Percentiles rank a stretch among this genome's conserved stretches.
Conservation (phyloP, 768 basidiomycete species). For the Agaricus subrufescens region DNA sequence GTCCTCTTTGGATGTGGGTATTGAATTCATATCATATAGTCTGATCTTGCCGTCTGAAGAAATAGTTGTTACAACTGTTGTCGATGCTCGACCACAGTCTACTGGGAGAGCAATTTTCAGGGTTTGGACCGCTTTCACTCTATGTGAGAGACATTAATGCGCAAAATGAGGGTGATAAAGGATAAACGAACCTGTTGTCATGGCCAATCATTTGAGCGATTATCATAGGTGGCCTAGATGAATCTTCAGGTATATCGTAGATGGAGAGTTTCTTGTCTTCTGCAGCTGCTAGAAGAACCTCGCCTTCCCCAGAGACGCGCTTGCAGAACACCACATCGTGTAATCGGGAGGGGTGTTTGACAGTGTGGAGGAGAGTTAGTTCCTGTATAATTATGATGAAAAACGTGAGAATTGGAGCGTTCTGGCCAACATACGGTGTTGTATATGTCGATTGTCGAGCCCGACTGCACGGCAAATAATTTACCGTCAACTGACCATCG, state of each 20-base stretch:
- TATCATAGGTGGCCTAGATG: slow-evolving; percentile 44
- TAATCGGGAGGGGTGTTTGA: slow-evolving; percentile 76
- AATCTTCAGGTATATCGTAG: slow-evolving; percentile 55
- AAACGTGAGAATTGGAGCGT: neutral
- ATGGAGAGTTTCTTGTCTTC: slow-evolving; percentile 88
- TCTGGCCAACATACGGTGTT: slow-evolving; percentile 50
- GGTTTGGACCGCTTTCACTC: slow-evolving; percentile 78
- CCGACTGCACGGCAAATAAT: slow-evolving; percentile 75
- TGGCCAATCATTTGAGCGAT: slow-evolving; percentile 78
- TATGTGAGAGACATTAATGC: slow-evolving; percentile 22
- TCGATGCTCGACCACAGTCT: slow-evolving; percentile 29
- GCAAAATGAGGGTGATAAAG: slow-evolving; percentile 1
- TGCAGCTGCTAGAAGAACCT: slow-evolving; percentile 77
- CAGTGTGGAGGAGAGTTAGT: slow-evolving; percentile 70
- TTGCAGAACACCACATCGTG: slow-evolving; percentile 79
- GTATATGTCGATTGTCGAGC: slow-evolving; percentile 77
- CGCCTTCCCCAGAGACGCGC: slow-evolving; percentile 49
- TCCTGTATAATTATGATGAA: slow-evolving; percentile 39
- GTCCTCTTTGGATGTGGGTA: slow-evolving; percentile 28
- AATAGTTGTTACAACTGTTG: slow-evolving; percentile 66
- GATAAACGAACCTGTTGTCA: slow-evolving; percentile 60
- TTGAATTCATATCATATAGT: slow-evolving; percentile 61
- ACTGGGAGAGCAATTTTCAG: slow-evolving; percentile 55
- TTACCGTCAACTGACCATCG: slow-evolving; percentile 80
- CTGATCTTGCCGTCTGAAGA: slow-evolving; percentile 90